Percentiles rank a stretch among this genome's conserved stretches.
Conservation (phyloP, 73 alveolate species). For the Paramecium sonneborni region DNA sequence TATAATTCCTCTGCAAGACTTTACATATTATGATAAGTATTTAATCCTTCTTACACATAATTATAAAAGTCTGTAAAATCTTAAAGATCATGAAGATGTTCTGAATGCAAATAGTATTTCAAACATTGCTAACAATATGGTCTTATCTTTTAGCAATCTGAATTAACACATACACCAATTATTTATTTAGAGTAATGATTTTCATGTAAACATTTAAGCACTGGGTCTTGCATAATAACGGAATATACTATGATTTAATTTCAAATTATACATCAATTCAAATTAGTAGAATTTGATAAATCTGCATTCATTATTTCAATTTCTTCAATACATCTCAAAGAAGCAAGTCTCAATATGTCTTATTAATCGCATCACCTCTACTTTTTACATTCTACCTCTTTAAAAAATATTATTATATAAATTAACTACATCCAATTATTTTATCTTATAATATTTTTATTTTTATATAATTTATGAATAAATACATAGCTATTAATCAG, state of each 20-base stretch:
- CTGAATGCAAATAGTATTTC: background rate
- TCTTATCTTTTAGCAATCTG: background rate
- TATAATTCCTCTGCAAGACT: background rate
- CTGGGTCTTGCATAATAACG: constrained; percentile 23
- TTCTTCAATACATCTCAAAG: background rate
- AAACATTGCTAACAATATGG: background rate
- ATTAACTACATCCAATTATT: too few species aligned
- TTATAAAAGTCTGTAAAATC: constrained; percentile 19
- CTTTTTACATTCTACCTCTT: too few species aligned
- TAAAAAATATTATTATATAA: too few species aligned
- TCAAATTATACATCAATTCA: background rate
- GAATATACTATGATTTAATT: background rate
- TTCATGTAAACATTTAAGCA: background rate
- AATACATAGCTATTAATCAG: too few species aligned
- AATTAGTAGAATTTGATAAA: background rate
- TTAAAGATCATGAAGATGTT: constrained; percentile 16
- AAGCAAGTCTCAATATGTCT: background rate
- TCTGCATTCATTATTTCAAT: background rate
- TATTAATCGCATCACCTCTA: too few species aligned
- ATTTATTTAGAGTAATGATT: constrained; percentile 9
- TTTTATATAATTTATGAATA: too few species aligned
- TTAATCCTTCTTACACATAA: constrained; percentile 17
- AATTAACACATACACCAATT: constrained; percentile 13
- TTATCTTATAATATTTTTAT: too few species aligned
- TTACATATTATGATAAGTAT: background rate